Base-by-base conservation (phyloP, 1,139 yeast genomes). In the Lipomyces yarrowii region DNA sequence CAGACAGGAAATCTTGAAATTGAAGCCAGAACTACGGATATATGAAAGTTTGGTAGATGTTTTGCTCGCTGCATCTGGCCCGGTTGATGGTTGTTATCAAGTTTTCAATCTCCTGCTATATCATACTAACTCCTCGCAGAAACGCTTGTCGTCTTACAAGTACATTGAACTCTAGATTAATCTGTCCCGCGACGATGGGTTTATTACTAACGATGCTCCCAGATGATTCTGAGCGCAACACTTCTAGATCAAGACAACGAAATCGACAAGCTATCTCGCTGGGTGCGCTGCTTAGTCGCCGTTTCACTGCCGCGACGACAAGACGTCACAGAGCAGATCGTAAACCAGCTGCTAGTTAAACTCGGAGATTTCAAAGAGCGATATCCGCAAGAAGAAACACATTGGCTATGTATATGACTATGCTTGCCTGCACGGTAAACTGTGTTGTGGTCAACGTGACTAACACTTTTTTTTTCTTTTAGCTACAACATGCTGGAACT, bases 361-460 rank as follows among this genome's bases (percentile, higher is more conserved):
- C 61, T 67, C 10, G 54, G 57, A 30, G 63, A 59, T 15, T 63
- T 56, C 21, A 61, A 60, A 53, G 56, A 48, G 13, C 52, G 60
- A 23, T 69, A 69, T 59, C 71, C 71, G 10, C 23, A 4, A 15
- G 71, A 69, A 42, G 71, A 69, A 46, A 52, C 66, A 2, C 70
- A 67, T 21, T 68, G 70, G 70, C 62, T 69, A 7, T 64, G 48
- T 42, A 42, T 42, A 37, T 37, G 6, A 13, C 2, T 10, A 13
- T 7, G 48, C 21, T 18, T 42, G 23, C 48, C 18, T 42, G 21
- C 48, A 18, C 21, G n/a, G 21, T 21, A 42, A 6, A 11, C 7
- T 42, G 23, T 7, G 48, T 15, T 3, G 21, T 42, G 11, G 48
- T n/a, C 48, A 42, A 42, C 18, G 11, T 18, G 48, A 42, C 23